Percentiles rank a stretch among this genome's conserved stretches.
phyloP scores from a whole-genome alignment of 768 basidiomycete species.

The Chalciporus sphaerocephalus region DNA sequence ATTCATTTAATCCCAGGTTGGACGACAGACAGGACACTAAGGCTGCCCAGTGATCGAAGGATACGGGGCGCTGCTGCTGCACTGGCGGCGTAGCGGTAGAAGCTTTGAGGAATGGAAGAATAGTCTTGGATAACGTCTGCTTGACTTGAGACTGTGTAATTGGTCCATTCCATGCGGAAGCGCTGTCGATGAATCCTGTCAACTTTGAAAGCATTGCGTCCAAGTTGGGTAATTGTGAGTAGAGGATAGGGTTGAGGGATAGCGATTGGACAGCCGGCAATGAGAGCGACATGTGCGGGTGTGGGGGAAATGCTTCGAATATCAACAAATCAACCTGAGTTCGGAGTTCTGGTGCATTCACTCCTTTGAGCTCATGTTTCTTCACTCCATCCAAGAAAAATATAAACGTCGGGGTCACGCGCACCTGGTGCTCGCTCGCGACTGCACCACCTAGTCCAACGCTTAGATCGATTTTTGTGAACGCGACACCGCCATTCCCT shows the following conservation, averaged over 20 bases:
- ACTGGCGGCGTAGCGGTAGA: slow-evolving; percentile 34
- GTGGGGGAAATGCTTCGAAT: slow-evolving; percentile 77
- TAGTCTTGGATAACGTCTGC: slow-evolving; percentile 40
- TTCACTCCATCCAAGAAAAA: slow-evolving; percentile 79
- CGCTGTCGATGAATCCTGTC: slow-evolving; percentile 52
- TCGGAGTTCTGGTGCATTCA: slow-evolving; percentile 60
- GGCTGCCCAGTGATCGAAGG: slow-evolving; percentile 47
- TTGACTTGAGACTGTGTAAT: slow-evolving; percentile 40
- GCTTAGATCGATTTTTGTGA: slow-evolving; percentile 80
- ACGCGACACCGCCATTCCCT: slow-evolving; percentile 52
- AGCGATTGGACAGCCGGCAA: slow-evolving; percentile 59
- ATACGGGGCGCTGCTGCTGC: slow-evolving; percentile 30
- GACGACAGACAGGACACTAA: slow-evolving; percentile 41
- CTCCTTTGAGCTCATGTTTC: slow-evolving; percentile 71
- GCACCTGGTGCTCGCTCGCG: slow-evolving; percentile 59
- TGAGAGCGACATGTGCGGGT: slow-evolving; percentile 61
- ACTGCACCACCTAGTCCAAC: slow-evolving; percentile 60
- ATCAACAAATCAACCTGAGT: slow-evolving; percentile 72
- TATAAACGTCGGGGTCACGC: slow-evolving; percentile 83
- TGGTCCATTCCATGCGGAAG: slow-evolving; percentile 34
- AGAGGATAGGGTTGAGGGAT: slow-evolving; percentile 73
- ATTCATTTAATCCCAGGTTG: slow-evolving; percentile 46
- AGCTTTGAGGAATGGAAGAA: slow-evolving; percentile 63
- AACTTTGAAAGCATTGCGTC: slow-evolving; percentile 64
- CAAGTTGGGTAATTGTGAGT: slow-evolving; percentile 63